Conservation (phyloP, 805 yeast genomes). For the Tetrapisispora arboricola region DNA sequence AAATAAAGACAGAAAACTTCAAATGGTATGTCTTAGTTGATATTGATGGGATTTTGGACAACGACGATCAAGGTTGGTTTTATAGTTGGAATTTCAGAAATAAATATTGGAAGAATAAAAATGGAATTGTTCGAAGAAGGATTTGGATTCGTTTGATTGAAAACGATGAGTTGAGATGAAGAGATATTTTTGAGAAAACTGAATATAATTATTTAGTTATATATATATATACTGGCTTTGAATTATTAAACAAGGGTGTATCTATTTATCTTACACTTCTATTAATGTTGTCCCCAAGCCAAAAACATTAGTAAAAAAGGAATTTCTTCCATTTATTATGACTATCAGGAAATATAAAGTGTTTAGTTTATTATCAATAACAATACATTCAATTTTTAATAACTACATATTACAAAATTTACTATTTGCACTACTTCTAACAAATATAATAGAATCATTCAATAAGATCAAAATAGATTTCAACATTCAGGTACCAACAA, state of each 20-base stretch:
- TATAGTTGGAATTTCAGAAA: slow-evolving; percentile 46
- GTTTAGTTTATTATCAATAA: neutral
- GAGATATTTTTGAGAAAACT: too few relatives aligned
- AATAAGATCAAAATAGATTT: neutral
- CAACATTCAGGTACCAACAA: neutral
- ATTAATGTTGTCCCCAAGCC: too few relatives aligned
- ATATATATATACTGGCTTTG: too few relatives aligned
- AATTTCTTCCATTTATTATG: too few relatives aligned
- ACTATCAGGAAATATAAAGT: too few relatives aligned
- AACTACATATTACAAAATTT: neutral
- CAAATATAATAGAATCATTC: neutral
- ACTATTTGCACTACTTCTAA: neutral
- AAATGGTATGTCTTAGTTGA: slow-evolving; percentile 67
- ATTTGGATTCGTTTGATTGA: slow-evolving; percentile 43
- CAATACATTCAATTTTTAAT: neutral
- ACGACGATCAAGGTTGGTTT: slow-evolving; percentile 81
- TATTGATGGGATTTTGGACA: slow-evolving; percentile 36
- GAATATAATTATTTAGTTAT: too few relatives aligned
- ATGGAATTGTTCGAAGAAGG: slow-evolving; percentile 57
- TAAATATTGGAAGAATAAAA: slow-evolving; percentile 51
- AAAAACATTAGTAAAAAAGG: too few relatives aligned
- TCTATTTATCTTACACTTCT: too few relatives aligned
- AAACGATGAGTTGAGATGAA: too few relatives aligned
- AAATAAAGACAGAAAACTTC: slow-evolving; percentile 5
- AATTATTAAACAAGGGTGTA: too few relatives aligned